These are phyloP conservation scores for Aspergillus nomiae DNA, from an alignment of 2,329 filamentous ascomycete species.

Conservation along the genomic window DNA sequence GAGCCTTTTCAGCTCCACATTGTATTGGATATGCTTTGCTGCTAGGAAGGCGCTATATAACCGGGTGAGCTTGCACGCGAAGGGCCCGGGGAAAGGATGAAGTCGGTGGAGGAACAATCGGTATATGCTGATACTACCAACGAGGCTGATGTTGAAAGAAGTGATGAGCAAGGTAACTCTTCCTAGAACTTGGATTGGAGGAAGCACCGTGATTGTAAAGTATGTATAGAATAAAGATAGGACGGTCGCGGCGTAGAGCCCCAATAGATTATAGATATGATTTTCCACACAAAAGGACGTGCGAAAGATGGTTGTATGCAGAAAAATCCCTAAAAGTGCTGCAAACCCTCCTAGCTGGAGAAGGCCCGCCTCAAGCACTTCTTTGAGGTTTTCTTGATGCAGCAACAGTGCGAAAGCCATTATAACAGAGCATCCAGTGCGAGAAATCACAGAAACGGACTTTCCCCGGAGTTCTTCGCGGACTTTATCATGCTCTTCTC, in stretches of 20 bases:
- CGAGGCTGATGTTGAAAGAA: neutral
- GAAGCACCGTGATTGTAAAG: neutral
- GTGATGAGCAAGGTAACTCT: neutral
- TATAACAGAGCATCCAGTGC: neutral
- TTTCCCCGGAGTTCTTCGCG: neutral
- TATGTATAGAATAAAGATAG: neutral
- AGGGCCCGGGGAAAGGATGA: constrained; percentile 15
- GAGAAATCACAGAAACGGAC: neutral
- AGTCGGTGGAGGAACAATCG: constrained; percentile 26
- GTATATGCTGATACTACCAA: constrained; percentile 23
- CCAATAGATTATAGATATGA: neutral
- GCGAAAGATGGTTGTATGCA: neutral
- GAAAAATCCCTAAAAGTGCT: neutral
- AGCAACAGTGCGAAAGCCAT: neutral
- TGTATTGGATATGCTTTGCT: constrained; percentile 31
- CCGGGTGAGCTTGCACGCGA: constrained; percentile 21
- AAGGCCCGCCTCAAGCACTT: neutral
- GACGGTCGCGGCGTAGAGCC: neutral
- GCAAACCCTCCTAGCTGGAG: neutral
- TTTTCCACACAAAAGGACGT: neutral
- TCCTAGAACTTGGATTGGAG: neutral
- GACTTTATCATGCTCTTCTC: neutral
- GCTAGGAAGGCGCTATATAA: constrained; percentile 31
- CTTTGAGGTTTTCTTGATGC: neutral
- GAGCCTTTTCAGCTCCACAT: constrained; percentile 30